Evolutionary conservation across 148 eudicot genomes (phyloP).

Genomic region (Drosera capensis): DNA sequence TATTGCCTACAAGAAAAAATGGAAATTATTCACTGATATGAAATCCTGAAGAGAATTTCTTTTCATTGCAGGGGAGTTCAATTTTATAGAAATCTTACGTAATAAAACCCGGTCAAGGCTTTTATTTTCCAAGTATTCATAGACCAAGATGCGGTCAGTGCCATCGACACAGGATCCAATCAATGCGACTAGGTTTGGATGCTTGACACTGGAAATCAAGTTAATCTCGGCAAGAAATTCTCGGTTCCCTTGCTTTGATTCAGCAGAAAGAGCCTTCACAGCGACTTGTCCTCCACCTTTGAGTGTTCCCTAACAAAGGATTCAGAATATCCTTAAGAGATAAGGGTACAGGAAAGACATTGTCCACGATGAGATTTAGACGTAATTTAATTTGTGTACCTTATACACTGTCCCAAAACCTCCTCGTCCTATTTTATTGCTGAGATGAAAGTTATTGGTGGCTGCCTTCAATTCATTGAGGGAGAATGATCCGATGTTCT

Average conservation of each 20-base stretch:
- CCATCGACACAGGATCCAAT: slow-evolving; percentile 77
- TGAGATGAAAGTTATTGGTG: slow-evolving; percentile 38
- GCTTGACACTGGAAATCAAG: slow-evolving; percentile 63
- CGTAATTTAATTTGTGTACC: slow-evolving; percentile 18
- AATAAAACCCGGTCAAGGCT: slow-evolving; percentile 75
- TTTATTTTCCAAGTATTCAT: slow-evolving; percentile 66
- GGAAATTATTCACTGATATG: not conserved
- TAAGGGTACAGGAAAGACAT: not conserved
- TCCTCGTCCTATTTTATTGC: slow-evolving; percentile 71
- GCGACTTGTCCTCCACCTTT: slow-evolving; percentile 58
- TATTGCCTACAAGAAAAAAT: slow-evolving; percentile 33
- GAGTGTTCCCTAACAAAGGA: slow-evolving; percentile 43
- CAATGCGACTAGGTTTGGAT: slow-evolving; percentile 70
- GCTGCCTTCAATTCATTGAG: slow-evolving; percentile 49
- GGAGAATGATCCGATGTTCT: slow-evolving; percentile 35
- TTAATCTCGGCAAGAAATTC: slow-evolving; percentile 83
- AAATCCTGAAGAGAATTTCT: not conserved
- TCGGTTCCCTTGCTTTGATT: slow-evolving; percentile 75
- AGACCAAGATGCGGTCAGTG: slow-evolving; percentile 56
- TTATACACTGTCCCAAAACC: slow-evolving; percentile 84
- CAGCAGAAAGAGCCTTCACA: slow-evolving; percentile 68
- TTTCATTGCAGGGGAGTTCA: not conserved
- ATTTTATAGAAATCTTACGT: slow-evolving; percentile 41
- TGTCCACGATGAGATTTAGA: not conserved
- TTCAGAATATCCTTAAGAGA: not conserved